Percentiles rank a stretch among this genome's conserved stretches.
Conservation (phyloP, 2,329 filamentous ascomycete species). For the Aspergillus tamarii region DNA sequence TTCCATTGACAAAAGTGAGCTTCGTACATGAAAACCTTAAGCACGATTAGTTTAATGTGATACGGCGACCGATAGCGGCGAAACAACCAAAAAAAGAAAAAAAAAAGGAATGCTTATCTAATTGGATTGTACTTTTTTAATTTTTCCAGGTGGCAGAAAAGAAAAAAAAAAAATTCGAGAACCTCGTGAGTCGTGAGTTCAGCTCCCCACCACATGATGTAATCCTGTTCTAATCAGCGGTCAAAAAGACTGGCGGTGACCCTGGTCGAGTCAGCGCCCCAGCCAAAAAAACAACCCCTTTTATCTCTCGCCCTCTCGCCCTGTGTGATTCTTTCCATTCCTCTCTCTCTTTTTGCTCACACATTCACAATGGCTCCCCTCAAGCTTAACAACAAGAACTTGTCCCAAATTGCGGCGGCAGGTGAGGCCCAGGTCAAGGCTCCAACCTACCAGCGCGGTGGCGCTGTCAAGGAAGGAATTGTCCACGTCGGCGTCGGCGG, state of each 20-base stretch:
- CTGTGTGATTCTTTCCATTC: background rate
- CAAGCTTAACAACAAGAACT: conserved; percentile 46
- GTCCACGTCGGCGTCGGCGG: conserved; percentile 59
- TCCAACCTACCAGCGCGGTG: conserved; percentile 50
- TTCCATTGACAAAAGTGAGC: background rate
- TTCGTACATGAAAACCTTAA: background rate
- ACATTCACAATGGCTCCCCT: conserved; percentile 35
- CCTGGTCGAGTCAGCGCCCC: conserved; percentile 3
- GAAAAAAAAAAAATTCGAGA: background rate
- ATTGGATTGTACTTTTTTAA: background rate
- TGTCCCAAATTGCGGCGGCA: conserved; percentile 39
- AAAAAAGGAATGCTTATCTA: background rate
- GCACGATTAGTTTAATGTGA: background rate
- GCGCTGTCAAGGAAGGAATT: conserved; percentile 56
- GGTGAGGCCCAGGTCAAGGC: conserved; percentile 36
- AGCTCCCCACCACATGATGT: conserved; percentile 6
- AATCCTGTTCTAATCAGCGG: conserved; percentile 9
- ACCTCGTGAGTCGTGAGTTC: background rate
- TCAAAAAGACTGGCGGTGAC: conserved; percentile 24
- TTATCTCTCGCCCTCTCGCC: background rate
- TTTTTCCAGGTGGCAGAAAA: background rate
- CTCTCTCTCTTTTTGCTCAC: background rate
- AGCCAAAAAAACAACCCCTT: background rate
- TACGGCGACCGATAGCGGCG: background rate
- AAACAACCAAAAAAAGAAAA: background rate